Percentiles rank a stretch among this genome's conserved stretches.
phyloP scores from a whole-genome alignment of 163 green algal species.

The Scenedesmus sp. region DNA sequence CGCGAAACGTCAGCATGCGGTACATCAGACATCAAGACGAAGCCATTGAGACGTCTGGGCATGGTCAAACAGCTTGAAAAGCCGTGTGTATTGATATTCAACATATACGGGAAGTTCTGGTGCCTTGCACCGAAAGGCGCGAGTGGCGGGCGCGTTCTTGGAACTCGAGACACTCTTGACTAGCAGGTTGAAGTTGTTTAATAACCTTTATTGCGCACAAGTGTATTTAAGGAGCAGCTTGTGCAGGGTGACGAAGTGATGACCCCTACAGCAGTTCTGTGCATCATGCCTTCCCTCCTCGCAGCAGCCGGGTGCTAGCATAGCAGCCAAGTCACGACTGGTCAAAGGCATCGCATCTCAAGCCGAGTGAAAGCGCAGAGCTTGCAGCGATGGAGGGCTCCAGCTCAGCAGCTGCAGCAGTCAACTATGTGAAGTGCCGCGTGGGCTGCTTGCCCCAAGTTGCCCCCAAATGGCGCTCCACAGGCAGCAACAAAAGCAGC shows the following conservation, averaged over 20 bases:
- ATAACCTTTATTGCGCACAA: neutral
- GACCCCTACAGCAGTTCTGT: neutral
- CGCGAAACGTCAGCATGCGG: conserved; percentile 9
- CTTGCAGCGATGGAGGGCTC: neutral
- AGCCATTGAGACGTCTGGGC: neutral
- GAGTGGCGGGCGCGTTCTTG: neutral
- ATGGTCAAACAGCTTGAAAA: neutral
- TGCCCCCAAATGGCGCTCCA: neutral
- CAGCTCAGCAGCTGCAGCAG: conserved; percentile 3
- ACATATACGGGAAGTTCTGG: neutral
- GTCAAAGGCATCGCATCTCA: neutral
- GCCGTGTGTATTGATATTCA: neutral
- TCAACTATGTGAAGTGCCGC: conserved; percentile 6
- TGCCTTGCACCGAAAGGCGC: neutral
- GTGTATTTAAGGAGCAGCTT: neutral
- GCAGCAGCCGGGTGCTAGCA: neutral
- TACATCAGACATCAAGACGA: neutral
- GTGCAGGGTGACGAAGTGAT: neutral
- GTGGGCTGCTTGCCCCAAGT: conserved; percentile 1
- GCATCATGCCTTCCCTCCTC: neutral
- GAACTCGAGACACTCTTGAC: neutral
- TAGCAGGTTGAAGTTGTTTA: neutral
- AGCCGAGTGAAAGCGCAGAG: neutral
- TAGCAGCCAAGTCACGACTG: neutral
- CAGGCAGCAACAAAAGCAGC: neutral